phyloP scores from a whole-genome alignment of 306 rosid genomes.

The Sechiopsis laciniata region DNA sequence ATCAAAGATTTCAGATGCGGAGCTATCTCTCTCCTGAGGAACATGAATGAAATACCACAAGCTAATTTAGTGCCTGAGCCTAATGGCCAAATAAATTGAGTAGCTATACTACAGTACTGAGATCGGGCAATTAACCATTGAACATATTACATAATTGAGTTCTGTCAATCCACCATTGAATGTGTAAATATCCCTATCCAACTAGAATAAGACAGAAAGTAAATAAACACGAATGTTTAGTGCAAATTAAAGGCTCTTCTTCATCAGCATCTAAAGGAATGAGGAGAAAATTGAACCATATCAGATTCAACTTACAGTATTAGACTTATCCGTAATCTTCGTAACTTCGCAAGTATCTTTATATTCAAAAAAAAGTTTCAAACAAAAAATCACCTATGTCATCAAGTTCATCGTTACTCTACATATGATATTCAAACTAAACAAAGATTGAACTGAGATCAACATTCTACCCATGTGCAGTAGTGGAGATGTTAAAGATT shows the following conservation, averaged over 20 bases:
- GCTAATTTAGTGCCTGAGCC: slow-evolving; percentile 12
- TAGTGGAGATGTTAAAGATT: slow-evolving; percentile 2
- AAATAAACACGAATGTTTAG: neutral
- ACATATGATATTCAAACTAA: neutral
- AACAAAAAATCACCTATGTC: neutral
- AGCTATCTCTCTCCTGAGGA: slow-evolving; percentile 84
- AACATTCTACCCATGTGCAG: neutral
- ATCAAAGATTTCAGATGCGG: slow-evolving; percentile 82
- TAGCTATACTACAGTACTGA: neutral
- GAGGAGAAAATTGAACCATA: slow-evolving; percentile 1
- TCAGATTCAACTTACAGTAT: neutral
- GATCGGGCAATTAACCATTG: neutral
- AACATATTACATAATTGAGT: neutral
- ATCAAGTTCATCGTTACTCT: neutral
- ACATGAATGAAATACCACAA: slow-evolving; percentile 26
- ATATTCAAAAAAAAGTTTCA: neutral
- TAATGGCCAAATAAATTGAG: slow-evolving; percentile 2
- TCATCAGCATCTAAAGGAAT: neutral
- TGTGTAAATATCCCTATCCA: neutral
- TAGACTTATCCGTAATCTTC: neutral
- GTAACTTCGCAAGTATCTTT: neutral
- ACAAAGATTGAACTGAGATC: neutral
- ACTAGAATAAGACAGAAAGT: neutral
- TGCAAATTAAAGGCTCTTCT: neutral
- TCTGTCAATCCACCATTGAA: neutral